Base-by-base conservation (phyloP, 2,329 filamentous ascomycete genomes). In the Trichophyton benhamiae region DNA sequence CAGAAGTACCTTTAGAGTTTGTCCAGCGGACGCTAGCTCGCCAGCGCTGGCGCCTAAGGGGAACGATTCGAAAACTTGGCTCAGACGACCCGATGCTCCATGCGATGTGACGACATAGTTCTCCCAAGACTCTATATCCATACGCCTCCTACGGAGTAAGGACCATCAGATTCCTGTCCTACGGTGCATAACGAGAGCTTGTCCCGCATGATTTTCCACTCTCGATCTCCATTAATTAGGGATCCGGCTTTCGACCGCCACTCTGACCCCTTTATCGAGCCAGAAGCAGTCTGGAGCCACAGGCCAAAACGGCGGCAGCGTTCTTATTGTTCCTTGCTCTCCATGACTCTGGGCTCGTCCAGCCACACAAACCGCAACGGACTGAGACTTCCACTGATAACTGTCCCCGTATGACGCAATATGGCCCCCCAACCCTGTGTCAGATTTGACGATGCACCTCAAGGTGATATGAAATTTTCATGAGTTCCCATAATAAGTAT, bases 51-150 rank as follows among this genome's bases (percentile, higher is more conserved):
- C 20, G 52, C 33, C 27, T 55, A n/a, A 33, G 3, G 52, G 30
- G 27, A 8, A 9, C 33, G 9, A 9, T 55, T 55, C 30, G n/a
- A n/a, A 55, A 33, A 27, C 52, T 55, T 55, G 52, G 52, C 27
- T 55, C 25, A 55, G n/a, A 55, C 8, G 52, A 55, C 27, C 52
- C 52, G 27, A 55, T 55, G 27, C n/a, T 20, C 52, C 52, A 55
- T 55, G 52, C 52, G 52, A 36, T 17, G 52, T 55, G 52, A 55
- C 52, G 52, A 55, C 52, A 55, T 55, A 38, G 33, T 38, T 38
- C 38, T 27, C 52, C 25, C 20, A 17, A 9, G 27, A 17, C 27
- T 13, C 27, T 17, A 55, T 33, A n/a, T 9, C 52, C 52, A 55
- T 55, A 27, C 52, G 11, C 52, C 27, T 36, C 52, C 25, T 27